Conservation (phyloP, 176 grass and related monocot species). For the Lolium multiflorum region DNA sequence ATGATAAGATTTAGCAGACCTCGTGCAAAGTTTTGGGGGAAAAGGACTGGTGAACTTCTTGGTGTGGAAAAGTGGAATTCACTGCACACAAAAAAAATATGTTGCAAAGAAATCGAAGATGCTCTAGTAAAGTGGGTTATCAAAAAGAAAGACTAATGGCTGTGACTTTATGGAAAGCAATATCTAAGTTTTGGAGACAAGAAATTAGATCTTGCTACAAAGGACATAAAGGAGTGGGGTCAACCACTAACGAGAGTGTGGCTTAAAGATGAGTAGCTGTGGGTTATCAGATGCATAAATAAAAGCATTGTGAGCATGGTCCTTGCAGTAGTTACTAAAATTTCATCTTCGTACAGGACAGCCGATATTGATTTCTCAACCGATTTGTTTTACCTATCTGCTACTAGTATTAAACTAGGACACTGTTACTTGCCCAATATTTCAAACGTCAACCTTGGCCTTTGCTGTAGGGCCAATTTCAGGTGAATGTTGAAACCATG, state of each 20-base stretch:
- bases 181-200: slow-evolving; percentile 7
- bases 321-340: background rate
- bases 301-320: background rate
- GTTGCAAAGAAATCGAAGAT: background rate
- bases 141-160: slow-evolving; percentile 9
- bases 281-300: slow-evolving; percentile 7
- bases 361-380: slow-evolving; percentile 41
- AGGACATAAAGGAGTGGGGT: slow-evolving; percentile 24
- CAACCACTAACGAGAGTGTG: slow-evolving; percentile 20
- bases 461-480: background rate
- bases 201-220: background rate
- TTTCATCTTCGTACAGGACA: background rate
- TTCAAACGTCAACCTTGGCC: background rate
- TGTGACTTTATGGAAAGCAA: slow-evolving; percentile 8
- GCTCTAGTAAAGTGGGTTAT: background rate
- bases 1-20: background rate
- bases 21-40: background rate
- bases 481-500: background rate
- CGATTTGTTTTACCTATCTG: slow-evolving; percentile 38
- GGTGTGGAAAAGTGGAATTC: background rate
- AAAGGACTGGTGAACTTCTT: background rate
- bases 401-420: slow-evolving; percentile 27
- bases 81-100: background rate
- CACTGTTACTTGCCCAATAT: slow-evolving; percentile 9
- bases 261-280: slow-evolving; percentile 10